phyloP scores from a whole-genome alignment of 345 rosid genomes.

The Sonneratia caseolaris region DNA sequence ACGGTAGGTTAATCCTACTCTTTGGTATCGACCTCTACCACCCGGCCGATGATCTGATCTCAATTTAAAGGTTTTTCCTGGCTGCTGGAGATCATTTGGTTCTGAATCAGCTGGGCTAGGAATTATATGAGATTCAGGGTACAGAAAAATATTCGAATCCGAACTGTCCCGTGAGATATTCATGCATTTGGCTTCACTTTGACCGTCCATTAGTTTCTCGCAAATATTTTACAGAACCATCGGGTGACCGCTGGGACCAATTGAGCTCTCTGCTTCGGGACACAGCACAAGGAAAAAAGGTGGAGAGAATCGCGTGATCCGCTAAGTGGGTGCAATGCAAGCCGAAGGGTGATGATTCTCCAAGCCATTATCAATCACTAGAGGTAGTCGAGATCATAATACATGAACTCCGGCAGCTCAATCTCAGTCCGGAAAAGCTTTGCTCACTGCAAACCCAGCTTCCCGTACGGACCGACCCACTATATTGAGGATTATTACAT shows the following conservation, averaged over 20 bases:
- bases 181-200: no score
- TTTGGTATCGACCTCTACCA: no score
- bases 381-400: slow-evolving; percentile 39
- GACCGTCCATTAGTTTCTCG: not conserved
- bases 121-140: no score
- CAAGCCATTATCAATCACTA: slow-evolving; percentile 33
- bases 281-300: slow-evolving; percentile 41
- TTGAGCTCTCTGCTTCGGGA: slow-evolving; percentile 2
- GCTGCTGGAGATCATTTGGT: no score
- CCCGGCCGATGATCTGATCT: no score
- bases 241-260: not conserved
- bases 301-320: slow-evolving; percentile 20
- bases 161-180: no score
- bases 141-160: no score
- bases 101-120: no score
- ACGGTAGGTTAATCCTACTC: no score
- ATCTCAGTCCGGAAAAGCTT: slow-evolving; percentile 50
- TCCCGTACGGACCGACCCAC: slow-evolving; percentile 44
- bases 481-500: not conserved
- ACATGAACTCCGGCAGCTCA: slow-evolving; percentile 47
- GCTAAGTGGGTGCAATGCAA: slow-evolving; percentile 9
- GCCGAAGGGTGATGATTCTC: slow-evolving; percentile 48
- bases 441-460: slow-evolving; percentile 37
- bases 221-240: not conserved
- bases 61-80: no score